These are phyloP conservation scores for Cymbopogon flexuosus DNA, from an alignment of 202 grass and related monocot genomes.

Conservation along the genomic window DNA sequence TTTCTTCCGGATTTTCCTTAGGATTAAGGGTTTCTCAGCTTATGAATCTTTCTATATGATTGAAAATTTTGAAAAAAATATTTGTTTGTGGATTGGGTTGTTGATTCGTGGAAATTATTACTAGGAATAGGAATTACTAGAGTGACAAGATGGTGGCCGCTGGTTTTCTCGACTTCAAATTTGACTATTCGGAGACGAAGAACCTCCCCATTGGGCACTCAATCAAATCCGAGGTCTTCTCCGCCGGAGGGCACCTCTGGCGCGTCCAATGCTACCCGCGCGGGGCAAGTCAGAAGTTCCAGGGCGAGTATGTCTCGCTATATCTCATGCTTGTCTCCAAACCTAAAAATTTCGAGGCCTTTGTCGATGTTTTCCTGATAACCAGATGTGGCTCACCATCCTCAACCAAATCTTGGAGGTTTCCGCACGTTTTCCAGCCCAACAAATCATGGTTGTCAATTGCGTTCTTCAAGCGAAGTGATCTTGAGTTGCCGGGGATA, in stretches of 20 bases:
- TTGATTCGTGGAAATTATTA: no score
- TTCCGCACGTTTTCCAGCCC: no score
- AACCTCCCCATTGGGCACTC: background rate
- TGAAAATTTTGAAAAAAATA: no score
- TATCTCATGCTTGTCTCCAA: background rate
- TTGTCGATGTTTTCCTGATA: background rate
- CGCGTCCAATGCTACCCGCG: background rate
- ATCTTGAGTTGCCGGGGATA: background rate
- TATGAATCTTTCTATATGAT: no score
- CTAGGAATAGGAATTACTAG: background rate
- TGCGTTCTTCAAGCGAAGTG: background rate
- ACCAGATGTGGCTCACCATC: background rate
- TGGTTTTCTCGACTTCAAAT: background rate
- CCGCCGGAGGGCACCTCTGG: background rate
- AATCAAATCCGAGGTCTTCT: background rate
- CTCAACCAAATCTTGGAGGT: no score
- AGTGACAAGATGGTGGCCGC: background rate
- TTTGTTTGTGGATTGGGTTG: no score
- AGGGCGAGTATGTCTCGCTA: background rate
- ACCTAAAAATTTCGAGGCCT: background rate
- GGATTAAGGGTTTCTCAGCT: no score
- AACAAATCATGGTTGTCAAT: background rate
- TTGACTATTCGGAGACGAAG: background rate
- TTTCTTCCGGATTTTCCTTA: no score
- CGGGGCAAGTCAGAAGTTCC: rapidly evolving